Base-by-base conservation (phyloP, 1,284 basidiomycete genomes). In the Ceratobasidium sp. region DNA sequence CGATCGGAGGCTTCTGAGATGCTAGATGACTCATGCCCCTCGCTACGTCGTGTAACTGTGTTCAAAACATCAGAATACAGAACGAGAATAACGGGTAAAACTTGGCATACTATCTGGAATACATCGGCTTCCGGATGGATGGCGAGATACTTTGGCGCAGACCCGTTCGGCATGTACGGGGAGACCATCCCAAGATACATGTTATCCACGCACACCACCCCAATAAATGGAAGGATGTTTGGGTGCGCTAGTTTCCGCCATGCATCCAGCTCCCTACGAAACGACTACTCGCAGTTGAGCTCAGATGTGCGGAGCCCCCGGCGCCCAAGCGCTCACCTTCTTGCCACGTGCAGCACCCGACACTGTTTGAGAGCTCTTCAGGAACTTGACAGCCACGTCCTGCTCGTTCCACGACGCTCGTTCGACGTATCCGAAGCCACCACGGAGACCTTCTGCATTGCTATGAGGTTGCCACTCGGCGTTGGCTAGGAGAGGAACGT, bases 21-120 rank as follows among this genome's bases (percentile, higher is more conserved):
- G 66, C 66, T 9, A 69, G 41, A 56, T 69, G 66, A 47, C 66
- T 69, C 66, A 69, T 69, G 9, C 66, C 66, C 51, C 45, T 29
- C 24, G 66, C 66, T 9, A 69, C 66, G 27, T 69, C 66, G n/a
- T 69, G 66, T 24, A 69, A 24, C 66, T 69, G 19, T n/a, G 24
- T 11, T 48, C 11, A 9, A 9, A 24, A 50, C 5, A 27, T 64
- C n/a, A 36, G 17, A n/a, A 7, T 29, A 19, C 19, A 44, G 8
- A 15, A 29, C 17, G 44, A 17, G 3, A 57, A 47, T 5, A 29
- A 24, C n/a, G n/a, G n/a, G n/a, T n/a, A n/a, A n/a, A 19, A 29
- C n/a, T n/a, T n/a, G 11, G 14, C 51, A 54, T 11, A 9, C 51
- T 9, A 24, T 54, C 9, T 54, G 17, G 22, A n/a, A 22, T 54